phyloP scores from a whole-genome alignment of 169 alveolate genomes.

The Plasmodium sp. region DNA sequence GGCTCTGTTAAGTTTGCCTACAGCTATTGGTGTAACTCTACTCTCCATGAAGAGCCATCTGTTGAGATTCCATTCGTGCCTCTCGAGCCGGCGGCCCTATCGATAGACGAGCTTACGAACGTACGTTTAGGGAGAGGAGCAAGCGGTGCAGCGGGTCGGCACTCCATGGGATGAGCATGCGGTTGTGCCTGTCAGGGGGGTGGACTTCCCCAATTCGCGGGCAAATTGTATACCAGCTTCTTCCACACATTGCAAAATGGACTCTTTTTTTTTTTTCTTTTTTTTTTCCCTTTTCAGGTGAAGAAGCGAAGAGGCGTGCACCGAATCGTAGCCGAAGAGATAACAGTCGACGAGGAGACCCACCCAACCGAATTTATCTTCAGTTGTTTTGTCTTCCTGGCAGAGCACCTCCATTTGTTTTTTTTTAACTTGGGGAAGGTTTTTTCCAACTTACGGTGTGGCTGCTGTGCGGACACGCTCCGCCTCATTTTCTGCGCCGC shows the following conservation, averaged over 20 bases:
- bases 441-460: constrained; percentile 13
- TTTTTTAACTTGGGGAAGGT: constrained; percentile 53
- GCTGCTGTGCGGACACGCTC: not conserved
- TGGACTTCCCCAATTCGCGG: not conserved
- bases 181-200: no score
- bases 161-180: no score
- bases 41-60: not conserved
- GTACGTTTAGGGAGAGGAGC: constrained; percentile 1
- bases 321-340: not conserved
- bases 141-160: not conserved
- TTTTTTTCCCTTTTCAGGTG: constrained; percentile 1
- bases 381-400: constrained; percentile 20
- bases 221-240: not conserved
- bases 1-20: not conserved
- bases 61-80: constrained; percentile 2
- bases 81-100: constrained; percentile 1
- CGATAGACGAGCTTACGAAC: constrained; percentile 40
- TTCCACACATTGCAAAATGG: not conserved
- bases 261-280: not conserved
- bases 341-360: not conserved
- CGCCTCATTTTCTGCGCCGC: constrained; percentile 18
- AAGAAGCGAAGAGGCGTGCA: not conserved
- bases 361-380: not conserved
- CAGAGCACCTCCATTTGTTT: constrained; percentile 26
- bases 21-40: not conserved